Base-by-base conservation (phyloP, 306 rosid species). In the Parietaria judaica region DNA sequence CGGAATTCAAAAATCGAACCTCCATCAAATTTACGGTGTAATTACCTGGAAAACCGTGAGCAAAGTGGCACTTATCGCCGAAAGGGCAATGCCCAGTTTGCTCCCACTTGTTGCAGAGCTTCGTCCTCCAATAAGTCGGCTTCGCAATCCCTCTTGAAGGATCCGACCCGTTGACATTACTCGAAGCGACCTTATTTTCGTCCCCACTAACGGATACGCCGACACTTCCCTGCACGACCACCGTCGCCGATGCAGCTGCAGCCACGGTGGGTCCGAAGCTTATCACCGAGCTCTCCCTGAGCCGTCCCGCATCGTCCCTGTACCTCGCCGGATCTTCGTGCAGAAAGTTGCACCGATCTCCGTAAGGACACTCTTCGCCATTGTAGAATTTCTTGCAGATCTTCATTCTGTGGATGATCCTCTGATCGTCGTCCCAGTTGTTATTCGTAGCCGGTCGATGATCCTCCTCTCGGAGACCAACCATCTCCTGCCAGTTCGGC, bases 281-380 rank as follows among this genome's bases (percentile, higher is more conserved):
- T 53, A 89, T 89, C 3, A 77, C 86, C 35, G 95, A 65, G 66
- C 74, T 82, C 81, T 86, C 99, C 74, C 97, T 84, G 49, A 60
- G 74, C 70, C 84, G 72, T 15, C 83, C 80, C 0, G 77, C 59
- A 72, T 88, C 97, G 46, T 84, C 95, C 72, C 95, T 84, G 69
- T 77, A 88, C 80, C 80, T 94, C 0, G 84, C 60, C 3, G 95
- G 99, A 23, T 82, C 95, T 64, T 94, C 97, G 65, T 94, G 99
- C 66, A 83, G 95, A 78, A 94, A 94, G 73, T 71, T 86, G 59
- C 99, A 94, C 55, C 87, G 86, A 10, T 83, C 91, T 37, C 99
- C 99, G 64, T 86, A 94, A 48, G 95, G 95, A 66, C 99, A 94
- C 57, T 86, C 86, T 68, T 89, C 97, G 39, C 99, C 99, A 62